Evolutionary conservation across 2,329 filamentous ascomycete genomes (phyloP).

Genomic region (Clarireedia sp.): DNA sequence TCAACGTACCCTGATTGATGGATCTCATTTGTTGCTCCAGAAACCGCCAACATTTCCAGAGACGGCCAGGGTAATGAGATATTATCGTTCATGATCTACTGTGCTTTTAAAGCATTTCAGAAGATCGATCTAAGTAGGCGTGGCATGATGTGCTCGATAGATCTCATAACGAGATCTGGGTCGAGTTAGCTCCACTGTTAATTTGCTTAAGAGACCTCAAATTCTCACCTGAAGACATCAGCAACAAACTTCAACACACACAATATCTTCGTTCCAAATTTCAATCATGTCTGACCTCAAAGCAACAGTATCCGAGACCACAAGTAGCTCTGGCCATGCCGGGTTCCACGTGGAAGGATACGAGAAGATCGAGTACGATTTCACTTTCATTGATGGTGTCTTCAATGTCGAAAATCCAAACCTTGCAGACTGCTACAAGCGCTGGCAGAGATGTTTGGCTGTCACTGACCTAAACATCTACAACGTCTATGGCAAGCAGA

Average conservation of each 20-base stretch:
- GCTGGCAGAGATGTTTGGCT: constrained; percentile 57
- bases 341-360: constrained; percentile 67
- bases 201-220: not conserved
- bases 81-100: not conserved
- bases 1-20: not conserved
- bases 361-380: constrained; percentile 71
- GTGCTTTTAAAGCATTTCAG: not conserved
- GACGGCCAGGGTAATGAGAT: too few species aligned
- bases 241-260: not conserved
- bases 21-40: too few species aligned
- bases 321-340: constrained; percentile 29
- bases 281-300: constrained; percentile 62
- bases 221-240: not conserved
- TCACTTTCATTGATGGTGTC: constrained; percentile 63
- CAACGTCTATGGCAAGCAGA: constrained; percentile 56
- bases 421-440: constrained; percentile 56
- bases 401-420: constrained; percentile 54
- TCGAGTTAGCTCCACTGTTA: too few species aligned
- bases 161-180: not conserved
- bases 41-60: too few species aligned
- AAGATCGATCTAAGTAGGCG: not conserved
- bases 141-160: not conserved
- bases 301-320: constrained; percentile 55
- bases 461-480: constrained; percentile 67
- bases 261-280: not conserved